Percentiles rank a stretch among this genome's conserved stretches.
These are phyloP conservation scores for Pleurotus pulmonarius DNA, from an alignment of 768 basidiomycete genomes.

Conservation along the genomic window DNA sequence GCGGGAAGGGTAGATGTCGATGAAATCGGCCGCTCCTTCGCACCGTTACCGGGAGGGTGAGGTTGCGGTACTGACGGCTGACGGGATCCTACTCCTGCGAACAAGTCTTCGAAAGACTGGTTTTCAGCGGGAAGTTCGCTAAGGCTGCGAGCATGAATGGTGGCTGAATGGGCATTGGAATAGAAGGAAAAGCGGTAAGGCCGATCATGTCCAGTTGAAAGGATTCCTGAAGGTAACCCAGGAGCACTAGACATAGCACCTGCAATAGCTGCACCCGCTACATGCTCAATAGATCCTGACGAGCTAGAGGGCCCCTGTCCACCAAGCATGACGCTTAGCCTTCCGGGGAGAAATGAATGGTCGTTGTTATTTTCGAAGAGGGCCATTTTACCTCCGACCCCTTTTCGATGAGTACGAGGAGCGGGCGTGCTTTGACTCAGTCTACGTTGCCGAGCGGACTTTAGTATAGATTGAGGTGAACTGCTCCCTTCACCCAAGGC, in stretches of 20 bases:
- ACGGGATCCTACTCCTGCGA: constrained; percentile 45
- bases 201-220: constrained; percentile 66
- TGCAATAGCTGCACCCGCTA: constrained; percentile 16
- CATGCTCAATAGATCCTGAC: constrained; percentile 16
- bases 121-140: constrained; percentile 93
- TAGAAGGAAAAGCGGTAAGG: constrained; percentile 99
- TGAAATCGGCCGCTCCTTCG: constrained; percentile 1
- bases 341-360: constrained; percentile 42
- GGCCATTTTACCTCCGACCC: constrained; percentile 80
- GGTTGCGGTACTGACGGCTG: constrained; percentile 4
- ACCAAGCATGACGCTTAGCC: constrained; percentile 26
- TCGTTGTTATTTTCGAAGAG: constrained; percentile 70
- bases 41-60: neutral
- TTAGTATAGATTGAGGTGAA: constrained; percentile 18
- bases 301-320: constrained; percentile 4
- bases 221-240: constrained; percentile 24
- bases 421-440: constrained; percentile 77
- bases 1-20: neutral
- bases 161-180: constrained; percentile 86
- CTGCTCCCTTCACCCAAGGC: constrained; percentile 20
- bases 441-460: constrained; percentile 71
- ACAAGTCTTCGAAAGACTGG: constrained; percentile 90
- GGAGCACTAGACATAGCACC: constrained; percentile 16
- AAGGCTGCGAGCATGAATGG: constrained; percentile 91
- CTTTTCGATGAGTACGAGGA: constrained; percentile 57